phyloP scores from a whole-genome alignment of 2,329 filamentous ascomycete species.

The Penicillium sp. region DNA sequence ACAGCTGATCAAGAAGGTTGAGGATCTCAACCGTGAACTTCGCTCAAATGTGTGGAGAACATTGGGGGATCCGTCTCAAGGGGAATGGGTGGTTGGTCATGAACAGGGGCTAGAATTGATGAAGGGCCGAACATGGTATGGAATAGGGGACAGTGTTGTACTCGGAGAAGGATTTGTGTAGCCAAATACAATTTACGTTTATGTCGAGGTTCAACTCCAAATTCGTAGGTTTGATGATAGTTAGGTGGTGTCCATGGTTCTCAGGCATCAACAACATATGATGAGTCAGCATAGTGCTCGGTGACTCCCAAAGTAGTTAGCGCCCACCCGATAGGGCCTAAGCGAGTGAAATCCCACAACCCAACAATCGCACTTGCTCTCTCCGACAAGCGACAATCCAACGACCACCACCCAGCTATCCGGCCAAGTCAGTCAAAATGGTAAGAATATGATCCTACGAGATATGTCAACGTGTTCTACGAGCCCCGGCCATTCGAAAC shows the following conservation, averaged over 20 bases:
- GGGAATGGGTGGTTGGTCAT: conserved; percentile 85
- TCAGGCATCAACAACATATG: background rate
- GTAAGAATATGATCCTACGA: conserved; percentile 35
- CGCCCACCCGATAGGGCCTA: conserved; percentile 40
- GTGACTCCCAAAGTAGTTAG: conserved; percentile 32
- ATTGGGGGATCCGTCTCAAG: conserved; percentile 45
- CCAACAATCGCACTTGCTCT: conserved; percentile 36
- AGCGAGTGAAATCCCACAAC: conserved; percentile 49
- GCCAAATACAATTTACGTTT: background rate
- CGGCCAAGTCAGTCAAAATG: conserved; percentile 51
- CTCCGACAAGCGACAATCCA: conserved; percentile 42
- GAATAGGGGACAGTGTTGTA: conserved; percentile 68
- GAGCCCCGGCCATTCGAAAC: conserved; percentile 27
- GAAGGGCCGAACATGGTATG: conserved; percentile 81
- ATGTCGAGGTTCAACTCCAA: too few species aligned
- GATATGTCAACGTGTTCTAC: conserved; percentile 22
- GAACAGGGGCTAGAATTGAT: conserved; percentile 76
- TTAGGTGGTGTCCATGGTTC: background rate
- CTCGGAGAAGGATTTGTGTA: conserved; percentile 51
- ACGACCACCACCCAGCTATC: conserved; percentile 45
- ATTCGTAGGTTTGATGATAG: too few species aligned
- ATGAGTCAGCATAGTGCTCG: conserved; percentile 25
- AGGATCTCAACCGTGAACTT: conserved; percentile 75
- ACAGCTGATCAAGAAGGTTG: conserved; percentile 67
- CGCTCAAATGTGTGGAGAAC: conserved; percentile 67